Percentiles rank a stretch among this genome's conserved stretches.
Evolutionary conservation across 2,329 filamentous ascomycete genomes (phyloP).

Genomic region (Cadophora malorum): DNA sequence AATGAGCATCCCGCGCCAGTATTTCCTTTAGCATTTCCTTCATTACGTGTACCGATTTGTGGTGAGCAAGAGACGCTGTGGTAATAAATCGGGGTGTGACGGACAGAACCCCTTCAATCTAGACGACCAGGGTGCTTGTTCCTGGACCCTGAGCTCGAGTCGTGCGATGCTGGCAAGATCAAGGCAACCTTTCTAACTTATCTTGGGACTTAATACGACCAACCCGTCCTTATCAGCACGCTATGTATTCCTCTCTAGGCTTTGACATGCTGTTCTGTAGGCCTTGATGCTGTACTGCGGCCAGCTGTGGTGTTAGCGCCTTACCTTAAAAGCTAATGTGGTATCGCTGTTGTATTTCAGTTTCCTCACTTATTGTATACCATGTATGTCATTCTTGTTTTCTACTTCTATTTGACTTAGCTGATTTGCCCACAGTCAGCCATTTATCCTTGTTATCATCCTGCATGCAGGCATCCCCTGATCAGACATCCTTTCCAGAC

Average conservation of each 20-base stretch:
- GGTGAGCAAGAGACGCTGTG: neutral
- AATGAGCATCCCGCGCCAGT: neutral
- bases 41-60: neutral
- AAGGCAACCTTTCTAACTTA: neutral
- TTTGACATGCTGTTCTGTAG: neutral
- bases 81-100: neutral
- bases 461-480: constrained; percentile 1
- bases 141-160: neutral
- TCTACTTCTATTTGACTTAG: neutral
- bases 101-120: constrained; percentile 7
- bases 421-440: neutral
- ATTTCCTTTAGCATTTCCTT: no score
- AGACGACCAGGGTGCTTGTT: constrained; percentile 1
- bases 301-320: neutral
- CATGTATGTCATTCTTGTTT: neutral
- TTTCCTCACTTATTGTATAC: neutral
- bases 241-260: neutral
- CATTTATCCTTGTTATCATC: neutral
- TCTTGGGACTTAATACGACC: constrained; percentile 1
- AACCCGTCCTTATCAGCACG: neutral
- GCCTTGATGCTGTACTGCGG: neutral
- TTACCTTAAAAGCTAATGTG: neutral
- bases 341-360: neutral
- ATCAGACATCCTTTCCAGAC: neutral
- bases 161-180: neutral